Conservation (phyloP, 106 monocot species). For the Iris macrosiphon region DNA sequence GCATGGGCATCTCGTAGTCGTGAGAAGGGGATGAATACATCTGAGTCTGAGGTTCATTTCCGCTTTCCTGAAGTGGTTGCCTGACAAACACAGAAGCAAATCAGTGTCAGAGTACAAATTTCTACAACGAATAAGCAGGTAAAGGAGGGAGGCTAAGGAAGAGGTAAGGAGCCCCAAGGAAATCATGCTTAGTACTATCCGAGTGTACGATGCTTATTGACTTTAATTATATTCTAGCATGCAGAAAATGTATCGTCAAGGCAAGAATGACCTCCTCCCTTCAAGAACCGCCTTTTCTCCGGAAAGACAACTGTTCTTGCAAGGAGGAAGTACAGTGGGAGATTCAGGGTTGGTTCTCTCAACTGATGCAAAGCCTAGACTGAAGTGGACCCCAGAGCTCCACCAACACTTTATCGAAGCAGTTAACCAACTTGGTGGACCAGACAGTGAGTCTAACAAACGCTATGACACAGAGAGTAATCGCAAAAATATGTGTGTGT, state of each 20-base stretch:
- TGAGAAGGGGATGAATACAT: background rate
- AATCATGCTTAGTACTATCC: background rate
- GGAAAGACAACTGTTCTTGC: conserved; percentile 43
- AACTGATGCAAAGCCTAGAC: conserved; percentile 33
- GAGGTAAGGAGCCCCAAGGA: background rate
- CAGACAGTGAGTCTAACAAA: conserved; percentile 9
- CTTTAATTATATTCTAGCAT: background rate
- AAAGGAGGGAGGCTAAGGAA: background rate
- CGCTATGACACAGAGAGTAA: background rate
- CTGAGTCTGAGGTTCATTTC: conserved; percentile 3
- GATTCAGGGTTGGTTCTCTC: conserved; percentile 74
- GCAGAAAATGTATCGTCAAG: conserved; percentile 32
- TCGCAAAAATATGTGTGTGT: no score
- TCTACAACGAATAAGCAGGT: background rate
- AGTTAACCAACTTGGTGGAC: conserved; percentile 8
- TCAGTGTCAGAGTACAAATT: background rate
- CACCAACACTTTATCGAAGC: conserved; percentile 6
- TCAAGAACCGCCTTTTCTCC: conserved; percentile 28
- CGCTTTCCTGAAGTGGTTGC: background rate
- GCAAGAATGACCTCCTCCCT: conserved; percentile 31
- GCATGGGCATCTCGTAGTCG: background rate
- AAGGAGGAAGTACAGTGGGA: conserved; percentile 23
- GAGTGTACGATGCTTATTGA: background rate
- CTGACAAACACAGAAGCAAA: background rate
- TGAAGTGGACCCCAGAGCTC: conserved; percentile 7